Percentiles rank a stretch among this genome's conserved stretches.
phyloP scores from a whole-genome alignment of 176 grass and related monocot genomes.

The Pharus latifolius region DNA sequence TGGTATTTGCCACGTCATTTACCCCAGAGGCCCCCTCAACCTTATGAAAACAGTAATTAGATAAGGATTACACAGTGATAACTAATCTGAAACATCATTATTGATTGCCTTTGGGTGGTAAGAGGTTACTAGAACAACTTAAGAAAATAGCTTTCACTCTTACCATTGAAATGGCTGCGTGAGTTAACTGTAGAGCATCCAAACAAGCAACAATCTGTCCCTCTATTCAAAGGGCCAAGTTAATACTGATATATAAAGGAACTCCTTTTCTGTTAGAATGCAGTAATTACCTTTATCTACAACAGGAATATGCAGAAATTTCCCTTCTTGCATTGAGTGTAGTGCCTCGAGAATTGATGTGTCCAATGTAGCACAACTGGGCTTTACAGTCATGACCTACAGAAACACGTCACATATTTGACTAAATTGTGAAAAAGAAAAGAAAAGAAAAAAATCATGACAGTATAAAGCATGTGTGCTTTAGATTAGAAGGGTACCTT shows the following conservation, averaged over 20 bases:
- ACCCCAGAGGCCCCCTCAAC: constrained; percentile 18
- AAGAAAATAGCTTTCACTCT: background rate
- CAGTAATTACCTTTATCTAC: constrained; percentile 46
- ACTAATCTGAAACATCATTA: too few relatives aligned
- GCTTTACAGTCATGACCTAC: constrained; percentile 67
- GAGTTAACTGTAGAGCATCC: constrained; percentile 67
- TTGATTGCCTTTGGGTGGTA: background rate
- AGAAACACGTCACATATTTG: background rate
- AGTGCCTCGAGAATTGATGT: constrained; percentile 81
- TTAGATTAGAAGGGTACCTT: constrained; percentile 33
- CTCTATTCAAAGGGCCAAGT: constrained; percentile 32
- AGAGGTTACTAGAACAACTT: background rate
- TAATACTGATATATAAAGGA: background rate
- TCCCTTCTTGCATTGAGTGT: constrained; percentile 69
- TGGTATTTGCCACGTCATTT: constrained; percentile 53
- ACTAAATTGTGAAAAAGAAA: background rate
- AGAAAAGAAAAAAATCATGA: background rate
- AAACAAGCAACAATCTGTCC: constrained; percentile 57
- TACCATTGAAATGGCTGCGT: constrained; percentile 79
- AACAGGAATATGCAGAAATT: constrained; percentile 84
- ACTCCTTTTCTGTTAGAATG: background rate
- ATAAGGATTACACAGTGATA: background rate
- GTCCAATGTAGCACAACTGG: constrained; percentile 46
- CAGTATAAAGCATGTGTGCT: background rate
- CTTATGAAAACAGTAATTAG: constrained; percentile 1